Evolutionary conservation across 2,329 filamentous ascomycete species (phyloP).

Genomic region (Cladosporium sp.): DNA sequence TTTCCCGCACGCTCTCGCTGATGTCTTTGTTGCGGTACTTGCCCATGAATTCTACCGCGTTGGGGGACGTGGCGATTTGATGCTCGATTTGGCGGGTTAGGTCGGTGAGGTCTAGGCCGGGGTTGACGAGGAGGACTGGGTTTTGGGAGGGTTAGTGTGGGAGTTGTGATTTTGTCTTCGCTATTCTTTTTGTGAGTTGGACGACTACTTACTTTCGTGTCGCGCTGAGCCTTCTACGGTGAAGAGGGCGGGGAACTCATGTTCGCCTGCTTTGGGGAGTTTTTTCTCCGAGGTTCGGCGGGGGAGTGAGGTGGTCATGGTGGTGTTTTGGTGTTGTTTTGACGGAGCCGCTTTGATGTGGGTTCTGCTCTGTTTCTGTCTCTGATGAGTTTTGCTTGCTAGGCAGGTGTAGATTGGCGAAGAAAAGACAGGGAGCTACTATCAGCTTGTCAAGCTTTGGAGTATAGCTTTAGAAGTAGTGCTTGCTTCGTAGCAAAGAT

Average conservation of each 20-base stretch:
- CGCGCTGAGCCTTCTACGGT: conserved; percentile 30
- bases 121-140: conserved; percentile 26
- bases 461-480: no score
- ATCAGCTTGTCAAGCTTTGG: no score
- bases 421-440: no score
- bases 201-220: conserved; percentile 28
- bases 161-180: not conserved
- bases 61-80: conserved; percentile 25
- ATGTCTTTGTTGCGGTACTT: conserved; percentile 32
- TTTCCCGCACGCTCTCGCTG: conserved; percentile 26
- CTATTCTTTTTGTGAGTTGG: not conserved
- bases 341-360: no score
- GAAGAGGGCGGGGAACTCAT: conserved; percentile 33
- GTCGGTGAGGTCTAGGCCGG: conserved; percentile 22
- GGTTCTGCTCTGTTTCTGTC: not conserved
- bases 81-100: conserved; percentile 21
- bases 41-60: conserved; percentile 32
- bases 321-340: no score
- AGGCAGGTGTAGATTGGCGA: no score
- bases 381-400: no score
- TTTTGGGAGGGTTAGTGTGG: conserved; percentile 7
- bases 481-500: no score
- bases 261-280: conserved; percentile 12
- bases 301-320: no score
- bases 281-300: no score